Percentiles rank a stretch among this genome's conserved stretches.
Evolutionary conservation across 768 basidiomycete genomes (phyloP).

Genomic region (Serpula lacrymans): DNA sequence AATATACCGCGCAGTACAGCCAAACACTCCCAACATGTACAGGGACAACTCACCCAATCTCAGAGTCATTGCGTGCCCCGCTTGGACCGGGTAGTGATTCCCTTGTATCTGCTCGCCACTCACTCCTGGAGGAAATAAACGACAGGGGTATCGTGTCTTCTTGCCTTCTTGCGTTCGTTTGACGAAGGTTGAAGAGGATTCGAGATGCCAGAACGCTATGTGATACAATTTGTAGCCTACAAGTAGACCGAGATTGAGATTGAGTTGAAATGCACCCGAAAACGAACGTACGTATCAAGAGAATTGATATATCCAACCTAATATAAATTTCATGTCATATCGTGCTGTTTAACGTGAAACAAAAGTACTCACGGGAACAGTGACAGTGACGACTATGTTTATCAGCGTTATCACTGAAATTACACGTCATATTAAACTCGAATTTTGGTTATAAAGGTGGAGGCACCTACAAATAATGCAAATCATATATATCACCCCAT

Average conservation of each 20-base stretch:
- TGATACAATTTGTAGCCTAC: conserved; percentile 2
- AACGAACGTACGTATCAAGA: too few relatives aligned
- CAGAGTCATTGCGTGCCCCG: too few relatives aligned
- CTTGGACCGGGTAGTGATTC: too few relatives aligned
- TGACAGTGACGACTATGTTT: background rate
- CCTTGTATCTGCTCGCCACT: too few relatives aligned
- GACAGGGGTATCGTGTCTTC: too few relatives aligned
- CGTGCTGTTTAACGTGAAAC: too few relatives aligned
- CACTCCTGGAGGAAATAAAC: too few relatives aligned
- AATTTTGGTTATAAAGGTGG: background rate
- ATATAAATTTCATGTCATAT: too few relatives aligned
- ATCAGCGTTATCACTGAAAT: background rate
- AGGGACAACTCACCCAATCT: too few relatives aligned
- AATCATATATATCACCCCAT: background rate
- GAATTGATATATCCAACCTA: too few relatives aligned
- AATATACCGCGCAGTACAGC: too few relatives aligned
- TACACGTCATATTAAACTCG: background rate
- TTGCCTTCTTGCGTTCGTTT: background rate
- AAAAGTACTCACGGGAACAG: background rate
- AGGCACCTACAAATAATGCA: background rate
- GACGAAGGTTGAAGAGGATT: conserved; percentile 7
- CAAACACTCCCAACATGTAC: too few relatives aligned
- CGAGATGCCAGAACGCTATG: conserved; percentile 8
- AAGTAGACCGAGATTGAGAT: background rate
- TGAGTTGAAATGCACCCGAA: background rate